Conservation (phyloP, 257 asterid species). For the Handroanthus guayacan region DNA sequence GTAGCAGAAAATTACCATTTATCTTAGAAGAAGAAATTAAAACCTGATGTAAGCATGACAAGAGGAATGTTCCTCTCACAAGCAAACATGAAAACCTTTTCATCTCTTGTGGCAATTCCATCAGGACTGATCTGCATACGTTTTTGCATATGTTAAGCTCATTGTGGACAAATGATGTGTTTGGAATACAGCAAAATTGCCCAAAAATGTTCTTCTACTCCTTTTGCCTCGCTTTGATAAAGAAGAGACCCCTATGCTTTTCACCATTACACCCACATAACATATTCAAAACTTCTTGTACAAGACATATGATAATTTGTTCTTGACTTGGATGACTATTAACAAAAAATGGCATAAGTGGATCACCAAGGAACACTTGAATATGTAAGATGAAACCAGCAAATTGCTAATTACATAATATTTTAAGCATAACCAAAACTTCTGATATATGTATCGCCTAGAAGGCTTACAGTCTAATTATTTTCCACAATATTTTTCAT, state of each 20-base stretch:
- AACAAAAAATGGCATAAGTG: neutral
- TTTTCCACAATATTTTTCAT: neutral
- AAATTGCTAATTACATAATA: neutral
- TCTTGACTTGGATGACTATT: neutral
- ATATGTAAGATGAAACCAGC: neutral
- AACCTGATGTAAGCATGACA: constrained; percentile 97
- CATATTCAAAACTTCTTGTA: neutral
- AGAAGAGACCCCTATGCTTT: neutral
- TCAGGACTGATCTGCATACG: constrained; percentile 78
- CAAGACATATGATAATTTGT: neutral
- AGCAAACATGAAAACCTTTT: constrained; percentile 82
- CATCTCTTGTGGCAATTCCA: constrained; percentile 83
- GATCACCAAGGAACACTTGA: neutral
- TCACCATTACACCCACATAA: neutral
- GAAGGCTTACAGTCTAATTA: neutral
- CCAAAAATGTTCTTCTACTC: neutral
- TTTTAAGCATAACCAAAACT: neutral
- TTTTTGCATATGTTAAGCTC: neutral
- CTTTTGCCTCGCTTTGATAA: neutral
- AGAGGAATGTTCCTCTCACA: constrained; percentile 71
- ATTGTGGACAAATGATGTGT: constrained; percentile 1
- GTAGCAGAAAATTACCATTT: neutral
- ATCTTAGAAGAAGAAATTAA: constrained; percentile 13
- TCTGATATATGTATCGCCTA: neutral
- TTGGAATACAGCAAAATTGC: neutral